Evolutionary conservation across 2,329 filamentous ascomycete species (phyloP), one percentile per base, ranked within the genome.

Genomic region (Trichoderma breve): DNA sequence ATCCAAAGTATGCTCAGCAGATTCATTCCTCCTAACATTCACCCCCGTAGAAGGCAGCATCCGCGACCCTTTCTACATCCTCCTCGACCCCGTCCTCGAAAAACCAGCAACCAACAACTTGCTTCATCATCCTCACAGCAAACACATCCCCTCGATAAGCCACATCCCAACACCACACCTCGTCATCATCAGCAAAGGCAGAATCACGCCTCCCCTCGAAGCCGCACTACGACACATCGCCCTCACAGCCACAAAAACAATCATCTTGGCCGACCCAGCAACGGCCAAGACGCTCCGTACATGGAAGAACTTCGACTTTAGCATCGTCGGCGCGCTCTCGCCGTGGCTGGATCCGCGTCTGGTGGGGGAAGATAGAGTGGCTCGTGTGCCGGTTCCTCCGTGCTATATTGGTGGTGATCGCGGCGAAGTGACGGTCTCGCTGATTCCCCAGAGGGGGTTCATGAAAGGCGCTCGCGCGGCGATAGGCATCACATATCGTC

Each of bases 361-460:
- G 15, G 78, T 78, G 2, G 79, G 78, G 4, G 80, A 76, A 64
- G 77, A 82, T 24, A 76, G 77, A 1, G 79, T 83, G 2, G 71
- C 82, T 9, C 81, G 84, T 3, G 79, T 93, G 9, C 81, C 85
- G 1, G 82, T 93, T 4, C 87, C 88, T 3, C 80, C 89, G 0
- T 79, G 86, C 28, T 81, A 84, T 3, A 80, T 85, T 0, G 84
- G 84, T 28, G 89, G 88, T 6, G 81, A 84, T 15, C 82, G 85
- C 9, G 92, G 92, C 21, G 90, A 93, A 81, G 85, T 93, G n/a
- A 93, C 91, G 0, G 84, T 94, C n/a, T 84, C 90, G 1, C 90
- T 89, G 78, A 86, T 93, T 34, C 83, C 87, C 0, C 88, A 90
- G 68, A 89, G 87, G 76, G 80, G 84, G 62, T 90, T 92, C 76